These are phyloP conservation scores for Cucumis melo DNA, from an alignment of 306 rosid genomes.

Conservation along the genomic window DNA sequence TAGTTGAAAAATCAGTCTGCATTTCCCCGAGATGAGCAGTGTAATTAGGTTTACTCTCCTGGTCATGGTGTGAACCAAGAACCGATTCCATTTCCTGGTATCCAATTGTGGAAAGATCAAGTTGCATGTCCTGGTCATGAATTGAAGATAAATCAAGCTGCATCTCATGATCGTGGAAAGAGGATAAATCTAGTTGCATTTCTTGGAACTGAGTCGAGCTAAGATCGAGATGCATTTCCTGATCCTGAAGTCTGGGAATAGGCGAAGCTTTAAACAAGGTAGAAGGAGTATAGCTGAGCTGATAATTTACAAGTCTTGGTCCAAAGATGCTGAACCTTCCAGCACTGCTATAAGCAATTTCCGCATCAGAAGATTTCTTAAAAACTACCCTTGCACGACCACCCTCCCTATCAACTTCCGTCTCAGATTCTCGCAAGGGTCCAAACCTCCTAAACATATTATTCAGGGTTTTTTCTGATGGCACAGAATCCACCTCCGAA, in stretches of 20 bases:
- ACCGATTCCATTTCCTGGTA: conserved; percentile 85
- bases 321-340: conserved; percentile 88
- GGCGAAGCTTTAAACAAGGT: conserved; percentile 57
- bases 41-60: conserved; percentile 6
- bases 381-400: conserved; percentile 92
- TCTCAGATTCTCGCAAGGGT: conserved; percentile 75
- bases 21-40: conserved; percentile 1
- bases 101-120: conserved; percentile 56
- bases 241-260: conserved; percentile 45
- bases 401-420: conserved; percentile 78
- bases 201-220: conserved; percentile 24
- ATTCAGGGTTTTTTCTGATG: conserved; percentile 61
- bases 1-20: conserved; percentile 3
- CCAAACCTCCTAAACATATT: conserved; percentile 89
- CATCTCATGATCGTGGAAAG: conserved; percentile 57
- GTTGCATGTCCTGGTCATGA: conserved; percentile 58
- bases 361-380: conserved; percentile 70
- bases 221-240: conserved; percentile 65
- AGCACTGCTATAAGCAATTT: conserved; percentile 76
- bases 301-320: conserved; percentile 56
- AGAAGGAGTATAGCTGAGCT: conserved; percentile 64
- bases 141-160: conserved; percentile 57
- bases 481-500: conserved; percentile 70
- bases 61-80: conserved; percentile 27
- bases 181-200: conserved; percentile 30